phyloP scores from a whole-genome alignment of 2,329 filamentous ascomycete genomes.

The Ascosphaera aggregata region DNA sequence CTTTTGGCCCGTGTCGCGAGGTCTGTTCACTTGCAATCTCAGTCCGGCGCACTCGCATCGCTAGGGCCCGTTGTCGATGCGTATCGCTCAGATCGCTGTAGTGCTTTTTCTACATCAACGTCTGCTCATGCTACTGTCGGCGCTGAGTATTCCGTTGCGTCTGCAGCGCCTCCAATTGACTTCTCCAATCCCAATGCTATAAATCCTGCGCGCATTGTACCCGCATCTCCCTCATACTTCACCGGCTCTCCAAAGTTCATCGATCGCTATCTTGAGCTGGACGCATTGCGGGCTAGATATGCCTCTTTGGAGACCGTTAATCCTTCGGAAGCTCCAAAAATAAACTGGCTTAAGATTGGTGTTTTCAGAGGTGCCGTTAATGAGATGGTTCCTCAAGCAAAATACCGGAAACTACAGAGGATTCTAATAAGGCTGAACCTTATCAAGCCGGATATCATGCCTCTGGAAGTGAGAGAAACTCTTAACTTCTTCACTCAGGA shows the following conservation, averaged over 20 bases:
- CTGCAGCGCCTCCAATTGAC: constrained; percentile 15
- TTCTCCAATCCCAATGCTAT: constrained; percentile 10
- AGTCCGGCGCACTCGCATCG: constrained; percentile 18
- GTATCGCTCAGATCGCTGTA: constrained; percentile 13
- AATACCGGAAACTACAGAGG: constrained; percentile 54
- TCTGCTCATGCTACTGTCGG: constrained; percentile 3
- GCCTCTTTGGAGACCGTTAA: constrained; percentile 46
- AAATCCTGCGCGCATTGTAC: constrained; percentile 51
- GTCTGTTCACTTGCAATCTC: constrained; percentile 9
- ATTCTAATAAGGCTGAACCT: constrained; percentile 60
- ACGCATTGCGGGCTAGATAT: constrained; percentile 48
- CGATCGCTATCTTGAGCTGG: constrained; percentile 55
- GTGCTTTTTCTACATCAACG: no score
- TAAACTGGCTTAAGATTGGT: constrained; percentile 58
- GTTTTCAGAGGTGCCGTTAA: constrained; percentile 51
- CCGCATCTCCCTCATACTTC: constrained; percentile 84
- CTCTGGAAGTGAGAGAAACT: constrained; percentile 40
- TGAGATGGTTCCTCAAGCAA: constrained; percentile 49
- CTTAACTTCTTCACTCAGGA: constrained; percentile 48
- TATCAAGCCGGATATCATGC: constrained; percentile 59
- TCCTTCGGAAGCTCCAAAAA: constrained; percentile 40
- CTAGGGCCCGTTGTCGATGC: constrained; percentile 8
- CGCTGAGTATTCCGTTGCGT: constrained; percentile 5
- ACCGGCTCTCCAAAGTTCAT: constrained; percentile 66
- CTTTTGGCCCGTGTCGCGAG: constrained; percentile 13